Percentiles rank a stretch among this genome's conserved stretches.
Conservation (phyloP, 2,329 filamentous ascomycete genomes). For the Ceratocystis destructans region DNA sequence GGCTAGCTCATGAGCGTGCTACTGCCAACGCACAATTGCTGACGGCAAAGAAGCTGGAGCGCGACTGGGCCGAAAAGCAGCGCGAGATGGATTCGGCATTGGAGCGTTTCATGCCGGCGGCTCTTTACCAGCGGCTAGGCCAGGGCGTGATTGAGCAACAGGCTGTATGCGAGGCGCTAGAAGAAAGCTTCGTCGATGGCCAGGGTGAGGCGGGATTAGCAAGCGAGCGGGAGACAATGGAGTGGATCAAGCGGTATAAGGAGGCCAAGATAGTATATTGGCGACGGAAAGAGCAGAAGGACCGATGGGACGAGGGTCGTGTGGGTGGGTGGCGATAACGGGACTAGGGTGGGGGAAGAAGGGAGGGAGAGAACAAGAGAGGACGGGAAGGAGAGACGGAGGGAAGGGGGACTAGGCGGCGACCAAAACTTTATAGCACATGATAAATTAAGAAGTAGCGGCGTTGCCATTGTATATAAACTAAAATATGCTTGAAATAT, state of each 20-base stretch:
- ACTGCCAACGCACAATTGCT: constrained; percentile 69
- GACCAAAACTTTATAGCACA: not conserved
- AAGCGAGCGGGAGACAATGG: constrained; percentile 66
- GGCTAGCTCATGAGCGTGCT: constrained; percentile 47
- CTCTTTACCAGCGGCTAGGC: constrained; percentile 68
- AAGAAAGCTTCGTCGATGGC: constrained; percentile 79
- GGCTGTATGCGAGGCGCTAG: constrained; percentile 61
- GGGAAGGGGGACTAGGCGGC: not conserved
- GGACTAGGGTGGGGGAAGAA: too few species aligned
- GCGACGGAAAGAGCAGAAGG: constrained; percentile 70
- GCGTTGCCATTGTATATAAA: not conserved
- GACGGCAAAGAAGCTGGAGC: constrained; percentile 70
- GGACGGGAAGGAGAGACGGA: not conserved
- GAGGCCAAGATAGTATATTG: constrained; percentile 70
- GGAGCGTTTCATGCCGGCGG: constrained; percentile 70
- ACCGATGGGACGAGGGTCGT: constrained; percentile 88
- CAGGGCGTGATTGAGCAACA: constrained; percentile 75
- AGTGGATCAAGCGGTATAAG: constrained; percentile 72
- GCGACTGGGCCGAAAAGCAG: constrained; percentile 85
- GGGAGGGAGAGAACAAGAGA: not conserved
- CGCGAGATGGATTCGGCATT: constrained; percentile 76
- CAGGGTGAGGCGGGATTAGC: constrained; percentile 33
- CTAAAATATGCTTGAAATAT: not conserved
- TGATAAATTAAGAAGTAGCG: not conserved
- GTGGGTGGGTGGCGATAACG: constrained; percentile 78